Evolutionary conservation across 441 rosid species (phyloP), one percentile per base, ranked within the genome.

Genomic region (Eutrema salsugineum): DNA sequence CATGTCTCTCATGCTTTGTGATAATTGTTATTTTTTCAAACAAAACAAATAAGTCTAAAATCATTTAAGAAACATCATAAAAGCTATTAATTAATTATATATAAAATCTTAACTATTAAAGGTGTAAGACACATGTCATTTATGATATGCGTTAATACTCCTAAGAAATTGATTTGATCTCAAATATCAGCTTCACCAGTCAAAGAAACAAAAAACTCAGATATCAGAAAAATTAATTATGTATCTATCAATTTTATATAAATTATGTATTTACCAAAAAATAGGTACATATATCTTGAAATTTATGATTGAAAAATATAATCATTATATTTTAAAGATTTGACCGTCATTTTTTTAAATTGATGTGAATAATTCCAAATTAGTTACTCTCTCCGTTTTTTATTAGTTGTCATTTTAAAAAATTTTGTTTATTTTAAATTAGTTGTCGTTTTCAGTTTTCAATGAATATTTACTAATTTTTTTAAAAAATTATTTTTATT

Each of bases 1-100:
- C 60, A 72, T 56, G 77, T 11, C 60, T 30, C 17, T 28, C 53
- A 56, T 64, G 50, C 17, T 27, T 60, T 33, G 16, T 63, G 42
- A 16, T 44, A 30, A n/a, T 15, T 64, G 50, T 58, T 15, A 4
- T 36, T 46, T 72, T 50, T 27, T 44, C 17, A 11, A 24, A 61
- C 55, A 71, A 44, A 43, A 39, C 15, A 36, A 36, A 35, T 12
- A 11, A 51, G 40, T 55, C 50, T 56, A 36, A 14, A 46, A 24
- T 48, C 11, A 3, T 22, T 9, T 24, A 15, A 38, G n/a, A 27
- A 72, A 35, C 15, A 17, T 16, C 57, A 55, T 24, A 16, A 72
- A 63, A 63, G 11, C 4, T 19, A 64, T 10, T 22, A 16, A 36
- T 46, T 54, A 54, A 4, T 27, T 47, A 54, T 20, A 4, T 16